Evolutionary conservation across 2,329 filamentous ascomycete species (phyloP), one percentile per base, ranked within the genome.

Genomic region (Beauveria caledonica): DNA sequence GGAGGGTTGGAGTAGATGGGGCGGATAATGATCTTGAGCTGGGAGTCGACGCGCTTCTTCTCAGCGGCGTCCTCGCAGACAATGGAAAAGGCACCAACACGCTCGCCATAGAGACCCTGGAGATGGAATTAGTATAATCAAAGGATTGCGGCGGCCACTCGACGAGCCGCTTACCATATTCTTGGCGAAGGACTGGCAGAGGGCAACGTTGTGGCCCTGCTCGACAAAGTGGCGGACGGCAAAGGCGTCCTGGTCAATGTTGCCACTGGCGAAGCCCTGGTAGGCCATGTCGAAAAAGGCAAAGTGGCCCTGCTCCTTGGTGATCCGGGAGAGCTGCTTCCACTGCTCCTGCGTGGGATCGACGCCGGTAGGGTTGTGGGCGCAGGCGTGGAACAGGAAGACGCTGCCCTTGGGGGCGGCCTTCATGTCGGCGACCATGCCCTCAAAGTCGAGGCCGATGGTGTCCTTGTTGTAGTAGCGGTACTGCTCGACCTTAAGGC

Each of bases 211-310:
- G 80, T 96, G 92, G 69, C 93, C 93, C 79, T 97, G 81, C 78
- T 91, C 84, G 74, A 97, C 86, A 75, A 99, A 99, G 82, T 97
- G 83, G 67, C 94, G 87, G 67, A 97, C 84, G 63, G 94, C 90
- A 73, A 93, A 97, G 65, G 94, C 94, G 74, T 99, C 93, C 76
- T 87, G 87, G 81, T 95, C 85, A 65, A 90, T 94, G 78, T 96
- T 85, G 68, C 93, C 93, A 65, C 88, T 94, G 68, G 93, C 93
- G 72, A 99, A 97, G 69, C 93, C 93, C 80, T 99, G 93, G 83
- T 99, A 99, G 65, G 93, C 93, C 92, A 97, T 97, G 77, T 97
- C 93, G 80, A 97, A 99, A 85, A 99, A 97, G 69, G 91, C 87
- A 75, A 88, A 96, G 83, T 97, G 93, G 55, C 83, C 86, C 74